Percentiles rank a stretch among this genome's conserved stretches.
Conservation (phyloP, 1,284 basidiomycete genomes). For the Malassezia vespertilionis region DNA sequence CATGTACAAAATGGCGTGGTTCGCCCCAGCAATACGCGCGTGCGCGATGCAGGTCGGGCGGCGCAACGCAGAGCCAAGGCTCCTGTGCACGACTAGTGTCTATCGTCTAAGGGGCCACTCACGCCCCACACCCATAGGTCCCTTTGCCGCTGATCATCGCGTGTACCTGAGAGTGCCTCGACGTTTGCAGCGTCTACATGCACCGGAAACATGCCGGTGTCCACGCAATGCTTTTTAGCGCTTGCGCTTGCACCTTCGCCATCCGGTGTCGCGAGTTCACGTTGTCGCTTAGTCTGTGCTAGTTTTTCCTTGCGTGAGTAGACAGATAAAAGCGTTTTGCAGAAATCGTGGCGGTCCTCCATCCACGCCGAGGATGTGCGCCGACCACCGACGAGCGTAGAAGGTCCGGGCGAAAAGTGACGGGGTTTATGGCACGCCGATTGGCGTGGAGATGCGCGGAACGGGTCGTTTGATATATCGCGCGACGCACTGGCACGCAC, state of each 20-base stretch:
- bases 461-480: neutral
- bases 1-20: conserved; percentile 7
- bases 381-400: too few relatives aligned
- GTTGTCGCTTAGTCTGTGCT: conserved; percentile 1
- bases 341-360: conserved; percentile 25
- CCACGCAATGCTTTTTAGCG: conserved; percentile 1
- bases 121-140: conserved; percentile 1
- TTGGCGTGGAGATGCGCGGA: too few relatives aligned
- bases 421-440: too few relatives aligned
- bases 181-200: neutral
- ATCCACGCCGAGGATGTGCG: conserved; percentile 1
- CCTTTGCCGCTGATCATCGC: too few relatives aligned
- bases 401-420: neutral
- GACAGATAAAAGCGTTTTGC: conserved; percentile 20
- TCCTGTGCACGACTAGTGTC: neutral
- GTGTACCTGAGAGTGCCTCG: too few relatives aligned
- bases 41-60: neutral
- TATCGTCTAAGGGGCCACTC: neutral
- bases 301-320: conserved; percentile 5
- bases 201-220: neutral
- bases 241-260: neutral
- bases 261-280: neutral
- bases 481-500: neutral
- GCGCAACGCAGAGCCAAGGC: neutral
- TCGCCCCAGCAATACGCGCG: neutral